Percentiles rank a stretch among this genome's conserved stretches.
Evolutionary conservation across 2,329 filamentous ascomycete genomes (phyloP).

Genomic region (Emydomyces testavorans): DNA sequence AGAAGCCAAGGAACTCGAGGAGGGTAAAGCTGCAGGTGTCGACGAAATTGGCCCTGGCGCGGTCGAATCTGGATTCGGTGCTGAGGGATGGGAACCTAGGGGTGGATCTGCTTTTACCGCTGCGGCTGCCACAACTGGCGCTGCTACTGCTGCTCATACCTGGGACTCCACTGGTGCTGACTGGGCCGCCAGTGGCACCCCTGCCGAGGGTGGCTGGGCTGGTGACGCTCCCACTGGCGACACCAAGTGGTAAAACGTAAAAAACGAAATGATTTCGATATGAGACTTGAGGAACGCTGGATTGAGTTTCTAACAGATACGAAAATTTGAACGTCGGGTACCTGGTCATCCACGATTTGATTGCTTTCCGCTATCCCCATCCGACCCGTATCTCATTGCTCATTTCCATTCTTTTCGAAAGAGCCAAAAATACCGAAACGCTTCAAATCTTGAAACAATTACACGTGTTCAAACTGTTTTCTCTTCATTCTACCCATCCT

Average conservation of each 20-base stretch:
- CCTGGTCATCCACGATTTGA: not conserved
- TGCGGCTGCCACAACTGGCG: conserved; percentile 55
- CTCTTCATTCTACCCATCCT: not conserved
- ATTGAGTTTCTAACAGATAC: not conserved
- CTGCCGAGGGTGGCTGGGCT: conserved; percentile 33
- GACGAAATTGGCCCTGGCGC: conserved; percentile 74
- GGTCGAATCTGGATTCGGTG: conserved; percentile 66
- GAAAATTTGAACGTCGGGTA: not conserved
- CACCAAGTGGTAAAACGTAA: conserved; percentile 31
- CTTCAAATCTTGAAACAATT: conserved; percentile 3
- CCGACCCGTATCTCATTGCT: not conserved
- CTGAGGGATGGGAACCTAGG: conserved; percentile 72
- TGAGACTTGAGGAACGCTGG: not conserved
- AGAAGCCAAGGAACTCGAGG: conserved; percentile 91
- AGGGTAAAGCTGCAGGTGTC: conserved; percentile 69
- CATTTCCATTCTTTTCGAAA: conserved; percentile 9
- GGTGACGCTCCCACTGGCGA: conserved; percentile 24
- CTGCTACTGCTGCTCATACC: conserved; percentile 47
- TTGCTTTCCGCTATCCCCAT: too few species aligned
- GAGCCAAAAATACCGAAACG: not conserved
- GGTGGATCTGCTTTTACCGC: conserved; percentile 52
- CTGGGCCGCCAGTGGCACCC: conserved; percentile 39
- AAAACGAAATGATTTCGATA: not conserved
- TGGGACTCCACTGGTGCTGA: conserved; percentile 50
- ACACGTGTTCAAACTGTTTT: not conserved